These are phyloP conservation scores for Taiozyma sp. DNA, from an alignment of 1,139 yeast genomes.

Conservation along the genomic window DNA sequence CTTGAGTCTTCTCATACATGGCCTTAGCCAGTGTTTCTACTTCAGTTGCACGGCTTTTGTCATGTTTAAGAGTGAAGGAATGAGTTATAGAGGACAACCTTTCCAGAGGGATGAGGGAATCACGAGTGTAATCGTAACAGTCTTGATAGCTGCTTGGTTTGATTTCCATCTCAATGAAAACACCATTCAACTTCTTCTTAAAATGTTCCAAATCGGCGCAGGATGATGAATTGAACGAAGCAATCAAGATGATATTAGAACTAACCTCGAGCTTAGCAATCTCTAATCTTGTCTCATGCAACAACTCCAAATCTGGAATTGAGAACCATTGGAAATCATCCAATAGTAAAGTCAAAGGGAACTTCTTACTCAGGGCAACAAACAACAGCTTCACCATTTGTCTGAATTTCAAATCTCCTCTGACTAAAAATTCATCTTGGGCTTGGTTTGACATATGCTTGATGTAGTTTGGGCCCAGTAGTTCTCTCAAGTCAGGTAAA, in stretches of 20 bases:
- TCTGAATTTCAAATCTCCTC: conserved; percentile 40
- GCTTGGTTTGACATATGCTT: conserved; percentile 21
- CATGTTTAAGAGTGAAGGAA: not conserved
- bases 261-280: conserved; percentile 10
- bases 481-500: conserved; percentile 41
- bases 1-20: conserved; percentile 24
- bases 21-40: conserved; percentile 8
- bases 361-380: conserved; percentile 38
- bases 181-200: conserved; percentile 25
- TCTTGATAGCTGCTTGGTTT: conserved; percentile 23
- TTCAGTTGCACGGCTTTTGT: not conserved
- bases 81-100: not conserved
- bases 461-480: conserved; percentile 42
- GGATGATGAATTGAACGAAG: conserved; percentile 11
- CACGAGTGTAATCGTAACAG: conserved; percentile 22
- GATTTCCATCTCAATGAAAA: conserved; percentile 22
- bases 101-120: conserved; percentile 20
- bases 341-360: conserved; percentile 39
- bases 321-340: conserved; percentile 49
- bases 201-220: conserved; percentile 6
- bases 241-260: conserved; percentile 12
- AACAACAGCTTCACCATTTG: conserved; percentile 41
- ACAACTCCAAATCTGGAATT: conserved; percentile 24
- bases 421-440: conserved; percentile 16
- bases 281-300: conserved; percentile 14